A percentile compares a stretch with the other conserved stretches of the same genome.
phyloP scores from a whole-genome alignment of 345 rosid species.

The Heritiera littoralis region DNA sequence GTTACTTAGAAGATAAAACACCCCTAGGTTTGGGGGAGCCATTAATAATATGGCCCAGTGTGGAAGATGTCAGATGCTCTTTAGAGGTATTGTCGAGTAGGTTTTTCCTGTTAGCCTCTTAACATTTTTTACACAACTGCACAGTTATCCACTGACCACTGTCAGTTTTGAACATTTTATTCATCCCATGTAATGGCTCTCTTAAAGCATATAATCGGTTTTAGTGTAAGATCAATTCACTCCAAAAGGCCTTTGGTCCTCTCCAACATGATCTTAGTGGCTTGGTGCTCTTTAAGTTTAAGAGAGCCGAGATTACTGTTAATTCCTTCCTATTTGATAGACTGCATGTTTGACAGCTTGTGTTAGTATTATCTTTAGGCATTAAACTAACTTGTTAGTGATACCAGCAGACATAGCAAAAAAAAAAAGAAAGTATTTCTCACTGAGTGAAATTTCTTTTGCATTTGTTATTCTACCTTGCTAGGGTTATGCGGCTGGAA shows the following conservation, averaged over 20 bases:
- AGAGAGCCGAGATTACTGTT: not conserved
- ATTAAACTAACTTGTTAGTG: not conserved
- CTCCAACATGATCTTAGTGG: not conserved
- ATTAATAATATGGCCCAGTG: slow-evolving; percentile 86
- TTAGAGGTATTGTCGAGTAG: slow-evolving; percentile 63
- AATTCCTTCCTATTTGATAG: not conserved
- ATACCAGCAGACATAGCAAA: not conserved
- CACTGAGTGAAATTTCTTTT: not conserved
- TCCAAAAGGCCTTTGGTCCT: not conserved
- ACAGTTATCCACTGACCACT: not conserved
- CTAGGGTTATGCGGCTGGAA: slow-evolving; percentile 95
- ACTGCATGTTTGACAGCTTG: not conserved
- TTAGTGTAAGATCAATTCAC: not conserved
- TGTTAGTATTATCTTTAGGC: not conserved
- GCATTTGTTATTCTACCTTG: slow-evolving; percentile 19
- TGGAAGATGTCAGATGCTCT: slow-evolving; percentile 90
- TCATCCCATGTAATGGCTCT: not conserved
- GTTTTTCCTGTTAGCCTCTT: slow-evolving; percentile 14
- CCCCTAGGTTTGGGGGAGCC: slow-evolving; percentile 85
- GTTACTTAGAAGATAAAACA: slow-evolving; percentile 65
- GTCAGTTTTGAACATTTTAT: not conserved
- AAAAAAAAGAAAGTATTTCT: not conserved
- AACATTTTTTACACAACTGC: not conserved
- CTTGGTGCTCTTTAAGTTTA: not conserved
- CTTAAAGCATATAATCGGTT: not conserved